Evolutionary conservation across 2,329 filamentous ascomycete genomes (phyloP).

Genomic region (Cyanodermella asteris): DNA sequence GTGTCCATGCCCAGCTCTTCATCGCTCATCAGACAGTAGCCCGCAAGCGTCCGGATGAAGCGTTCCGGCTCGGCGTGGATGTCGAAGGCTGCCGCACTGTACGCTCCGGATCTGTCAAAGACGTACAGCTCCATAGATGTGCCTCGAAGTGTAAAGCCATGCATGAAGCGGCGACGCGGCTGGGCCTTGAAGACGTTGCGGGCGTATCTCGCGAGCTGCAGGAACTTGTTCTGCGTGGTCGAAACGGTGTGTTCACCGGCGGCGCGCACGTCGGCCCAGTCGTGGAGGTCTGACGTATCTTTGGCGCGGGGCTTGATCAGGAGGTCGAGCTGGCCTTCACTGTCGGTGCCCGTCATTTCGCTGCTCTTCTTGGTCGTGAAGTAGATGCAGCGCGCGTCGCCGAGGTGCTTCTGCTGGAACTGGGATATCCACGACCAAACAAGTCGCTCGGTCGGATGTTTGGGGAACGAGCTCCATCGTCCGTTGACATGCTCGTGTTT

Average conservation of each 20-base stretch:
- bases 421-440: conserved; percentile 2
- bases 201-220: conserved; percentile 10
- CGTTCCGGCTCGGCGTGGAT: conserved; percentile 12
- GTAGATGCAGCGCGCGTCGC: conserved; percentile 4
- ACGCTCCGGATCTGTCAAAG: conserved; percentile 15
- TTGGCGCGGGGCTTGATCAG: conserved; percentile 2
- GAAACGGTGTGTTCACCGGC: conserved; percentile 11
- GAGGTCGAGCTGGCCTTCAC: too few species aligned
- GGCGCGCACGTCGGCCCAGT: too few species aligned
- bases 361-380: conserved; percentile 4
- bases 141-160: conserved; percentile 12
- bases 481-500: too few species aligned
- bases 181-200: conserved; percentile 13
- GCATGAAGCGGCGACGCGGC: conserved; percentile 13
- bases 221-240: conserved; percentile 13
- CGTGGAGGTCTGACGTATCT: background rate
- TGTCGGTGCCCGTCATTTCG: conserved; percentile 2
- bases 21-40: conserved; percentile 14
- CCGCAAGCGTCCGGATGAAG: conserved; percentile 11
- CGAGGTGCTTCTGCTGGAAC: conserved; percentile 2
- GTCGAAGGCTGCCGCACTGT: conserved; percentile 13
- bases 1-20: conserved; percentile 14
- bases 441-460: conserved; percentile 2
- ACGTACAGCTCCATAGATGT: conserved; percentile 12
- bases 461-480: too few species aligned